Base-by-base conservation (phyloP, 2,329 filamentous ascomycete species). In the Sclerotinia spermophila region DNA sequence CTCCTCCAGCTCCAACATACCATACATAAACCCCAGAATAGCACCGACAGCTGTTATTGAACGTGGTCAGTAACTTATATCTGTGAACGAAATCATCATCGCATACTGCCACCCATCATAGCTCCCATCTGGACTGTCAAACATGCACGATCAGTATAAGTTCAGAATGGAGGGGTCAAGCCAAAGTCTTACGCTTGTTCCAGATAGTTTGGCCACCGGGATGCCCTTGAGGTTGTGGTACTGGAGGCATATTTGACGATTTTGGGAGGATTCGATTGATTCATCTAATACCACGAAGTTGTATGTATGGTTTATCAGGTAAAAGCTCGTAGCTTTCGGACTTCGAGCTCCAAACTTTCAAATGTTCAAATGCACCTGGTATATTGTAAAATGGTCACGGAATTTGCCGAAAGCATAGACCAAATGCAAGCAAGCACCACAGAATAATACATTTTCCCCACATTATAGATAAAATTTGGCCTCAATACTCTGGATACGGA, bases 21-120 rank as follows among this genome's bases (percentile, higher is more conserved):
- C 96, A 77, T 96, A 97, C 78, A 99, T 96, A 84, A 99, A 98
- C 74, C 96, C 96, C 83, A 99, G 97, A 80, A 97, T 97, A 67
- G 92, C 86, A 73, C 96, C 96, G 73, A 99, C 96, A 82, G 94
- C 96, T 98, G 77, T 21, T 72, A 5, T 68, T 19, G 38, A 27
- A n/a, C 35, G 35, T 75, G 53, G 68, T 53, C 60, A 72, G 42
- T 51, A 35, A 40, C 5, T 44, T 61, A 35, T 33, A 13, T 27
- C 35, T 38, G 30, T 15, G 13, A 33, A n/a, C 17, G 6, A 55
- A 48, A 45, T 40, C 24, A 55, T 56, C 70, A 58, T 69, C 67
- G 88, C 94, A 78, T 92, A 98, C 95, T 96, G 81, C 94, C 93
- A 77, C 96, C 96, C 94, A 98, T 98, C 90, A 99, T 90, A 74